Base-by-base conservation (phyloP, 225 moss, liverwort and hornwort genomes). In the Antitrichia curtipendula region DNA sequence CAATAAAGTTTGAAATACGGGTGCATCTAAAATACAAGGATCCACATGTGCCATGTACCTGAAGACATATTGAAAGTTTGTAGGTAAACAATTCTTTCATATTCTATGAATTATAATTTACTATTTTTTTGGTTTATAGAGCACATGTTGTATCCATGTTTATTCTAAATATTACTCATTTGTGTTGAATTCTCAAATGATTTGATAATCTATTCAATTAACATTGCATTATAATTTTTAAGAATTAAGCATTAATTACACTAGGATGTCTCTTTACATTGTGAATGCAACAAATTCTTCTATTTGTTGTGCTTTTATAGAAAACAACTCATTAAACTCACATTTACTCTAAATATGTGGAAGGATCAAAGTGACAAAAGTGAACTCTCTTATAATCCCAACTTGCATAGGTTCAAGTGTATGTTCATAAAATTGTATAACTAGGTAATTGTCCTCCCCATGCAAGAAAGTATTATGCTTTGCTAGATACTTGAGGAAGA, bases 201-300 rank as follows among this genome's bases (percentile, higher is more conserved):
- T 13, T 68, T 68, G 23, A 38, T 38, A 68, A 38, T 23, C 2
- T 38, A 38, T 68, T 68, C 13, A 68, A 7, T 7, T 38, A 68
- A 22, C 38, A 21, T 22, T 38, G 21, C 23, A 38, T 68, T 38
- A 38, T 23, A 22, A 66, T 66, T 66, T n/a, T 4, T 21, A 66
- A 36, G 21, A 66, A n/a, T n/a, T 11, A n/a, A 66, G 12, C 12
- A 20, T 0, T 21, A 22, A n/a, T n/a, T 21, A 21, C 2, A 20
- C 1, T 11, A 6, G 5, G 2, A 12, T n/a, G 4, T 1, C 4
- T n/a, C 12, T 1, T n/a, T 66, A 12, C 2, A 66, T 12, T 66
- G 66, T 68, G 13, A 38, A 38, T 13, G 38, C 13, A 68, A 7
- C 4, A 38, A 13, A 22, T 7, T 68, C 7, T 38, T 68, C 11